Conservation (phyloP, 2,329 filamentous ascomycete genomes). For the Arthrinium puccinioides region DNA sequence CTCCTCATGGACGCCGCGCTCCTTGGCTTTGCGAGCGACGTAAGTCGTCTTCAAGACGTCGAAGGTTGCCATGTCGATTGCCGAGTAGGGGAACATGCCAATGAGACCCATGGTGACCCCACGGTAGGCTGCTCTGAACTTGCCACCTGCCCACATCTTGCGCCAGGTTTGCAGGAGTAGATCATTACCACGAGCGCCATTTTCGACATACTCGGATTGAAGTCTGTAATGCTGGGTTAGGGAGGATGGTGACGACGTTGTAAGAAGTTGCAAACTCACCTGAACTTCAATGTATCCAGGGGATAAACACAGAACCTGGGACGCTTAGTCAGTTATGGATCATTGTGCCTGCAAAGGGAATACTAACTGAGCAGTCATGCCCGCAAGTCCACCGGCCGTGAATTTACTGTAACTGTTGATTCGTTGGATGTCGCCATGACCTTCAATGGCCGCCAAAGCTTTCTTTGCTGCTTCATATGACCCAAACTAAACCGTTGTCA, state of each 20-base stretch:
- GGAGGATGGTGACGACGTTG: constrained; percentile 4
- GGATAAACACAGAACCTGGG: constrained; percentile 84
- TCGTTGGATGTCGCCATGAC: constrained; percentile 70
- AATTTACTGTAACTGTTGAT: constrained; percentile 86
- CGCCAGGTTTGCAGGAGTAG: constrained; percentile 75
- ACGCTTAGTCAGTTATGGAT: constrained; percentile 14
- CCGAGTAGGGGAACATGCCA: constrained; percentile 96
- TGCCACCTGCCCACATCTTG: constrained; percentile 78
- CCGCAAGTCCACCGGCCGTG: constrained; percentile 80
- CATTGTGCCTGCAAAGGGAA: constrained; percentile 2
- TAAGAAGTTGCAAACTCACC: constrained; percentile 22
- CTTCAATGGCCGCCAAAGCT: constrained; percentile 77
- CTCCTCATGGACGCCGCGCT: constrained; percentile 68
- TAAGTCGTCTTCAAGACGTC: constrained; percentile 81
- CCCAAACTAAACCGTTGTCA: constrained; percentile 54
- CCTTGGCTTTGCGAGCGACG: constrained; percentile 61
- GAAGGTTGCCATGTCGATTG: constrained; percentile 93
- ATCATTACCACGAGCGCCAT: constrained; percentile 73
- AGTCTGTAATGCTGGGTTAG: constrained; percentile 53
- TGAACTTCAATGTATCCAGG: constrained; percentile 73
- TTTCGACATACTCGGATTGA: constrained; percentile 89
- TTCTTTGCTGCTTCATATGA: constrained; percentile 95
- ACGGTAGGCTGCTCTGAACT: constrained; percentile 73
- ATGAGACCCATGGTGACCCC: constrained; percentile 89
- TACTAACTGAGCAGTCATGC: constrained; percentile 84